phyloP scores from a whole-genome alignment of 345 rosid genomes.

The Camelina sativa region DNA sequence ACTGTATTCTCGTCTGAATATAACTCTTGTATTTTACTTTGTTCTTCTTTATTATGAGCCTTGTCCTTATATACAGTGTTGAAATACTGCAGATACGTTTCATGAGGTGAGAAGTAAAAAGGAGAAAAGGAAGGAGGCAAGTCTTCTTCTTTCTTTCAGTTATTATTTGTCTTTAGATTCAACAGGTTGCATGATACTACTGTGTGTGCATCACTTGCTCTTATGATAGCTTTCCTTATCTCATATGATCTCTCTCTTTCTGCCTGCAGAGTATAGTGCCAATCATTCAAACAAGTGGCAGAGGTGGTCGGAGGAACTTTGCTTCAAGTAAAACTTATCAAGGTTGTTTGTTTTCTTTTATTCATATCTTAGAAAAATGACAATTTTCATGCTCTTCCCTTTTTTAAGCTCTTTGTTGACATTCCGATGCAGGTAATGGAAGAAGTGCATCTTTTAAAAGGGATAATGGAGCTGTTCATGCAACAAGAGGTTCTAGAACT shows the following conservation, averaged over 20 bases:
- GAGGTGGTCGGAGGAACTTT: slow-evolving; percentile 60
- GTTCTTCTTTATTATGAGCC: background rate
- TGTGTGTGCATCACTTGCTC: slow-evolving; percentile 5
- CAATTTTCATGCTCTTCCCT: background rate
- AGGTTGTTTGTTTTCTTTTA: slow-evolving; percentile 44
- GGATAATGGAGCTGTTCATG: slow-evolving; percentile 59
- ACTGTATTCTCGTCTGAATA: background rate
- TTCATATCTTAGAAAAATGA: background rate
- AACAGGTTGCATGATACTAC: background rate
- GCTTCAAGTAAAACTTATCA: slow-evolving; percentile 48
- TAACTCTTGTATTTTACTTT: background rate
- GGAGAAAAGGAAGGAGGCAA: slow-evolving; percentile 74
- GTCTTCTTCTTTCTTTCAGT: slow-evolving; percentile 2
- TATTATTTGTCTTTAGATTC: slow-evolving; percentile 1
- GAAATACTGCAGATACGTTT: slow-evolving; percentile 74
- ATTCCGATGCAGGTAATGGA: slow-evolving; percentile 54
- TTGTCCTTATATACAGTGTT: background rate
- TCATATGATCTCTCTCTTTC: slow-evolving; percentile 34
- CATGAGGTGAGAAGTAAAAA: slow-evolving; percentile 83
- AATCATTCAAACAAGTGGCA: slow-evolving; percentile 49
- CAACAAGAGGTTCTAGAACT: slow-evolving; percentile 48
- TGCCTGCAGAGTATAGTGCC: slow-evolving; percentile 54
- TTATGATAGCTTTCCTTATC: slow-evolving; percentile 22
- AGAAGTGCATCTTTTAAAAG: slow-evolving; percentile 55
- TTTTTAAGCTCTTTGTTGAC: slow-evolving; percentile 32